Evolutionary conservation across 2,329 filamentous ascomycete genomes (phyloP).

Genomic region (Sclerotinia subarctica): DNA sequence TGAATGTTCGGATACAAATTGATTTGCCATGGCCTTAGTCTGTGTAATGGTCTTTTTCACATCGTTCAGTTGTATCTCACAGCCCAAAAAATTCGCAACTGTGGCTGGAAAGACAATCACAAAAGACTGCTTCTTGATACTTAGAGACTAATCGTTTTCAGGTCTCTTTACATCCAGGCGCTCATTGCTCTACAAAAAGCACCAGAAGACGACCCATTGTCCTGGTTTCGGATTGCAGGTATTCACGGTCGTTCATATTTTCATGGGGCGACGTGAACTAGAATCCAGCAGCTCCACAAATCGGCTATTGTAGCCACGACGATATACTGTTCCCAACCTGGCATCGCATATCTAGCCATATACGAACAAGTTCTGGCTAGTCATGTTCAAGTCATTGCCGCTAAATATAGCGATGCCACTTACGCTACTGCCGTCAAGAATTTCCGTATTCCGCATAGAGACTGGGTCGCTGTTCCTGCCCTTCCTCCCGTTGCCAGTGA

Average conservation of each 20-base stretch:
- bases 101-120: neutral
- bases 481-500: slow-evolving; percentile 40
- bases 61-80: neutral
- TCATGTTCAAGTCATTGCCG: slow-evolving; percentile 47
- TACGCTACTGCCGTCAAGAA: slow-evolving; percentile 45
- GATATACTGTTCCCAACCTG: slow-evolving; percentile 38
- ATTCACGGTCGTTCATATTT: too few relatives aligned
- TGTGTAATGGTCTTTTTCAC: neutral
- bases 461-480: slow-evolving; percentile 44
- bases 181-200: slow-evolving; percentile 24
- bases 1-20: neutral
- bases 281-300: slow-evolving; percentile 4
- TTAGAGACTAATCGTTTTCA: neutral
- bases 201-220: slow-evolving; percentile 21
- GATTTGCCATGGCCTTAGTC: neutral
- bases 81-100: neutral
- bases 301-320: slow-evolving; percentile 25
- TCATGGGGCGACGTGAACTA: too few relatives aligned
- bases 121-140: neutral
- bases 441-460: slow-evolving; percentile 48
- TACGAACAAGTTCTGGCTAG: slow-evolving; percentile 55
- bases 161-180: slow-evolving; percentile 28
- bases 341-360: slow-evolving; percentile 54
- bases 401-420: slow-evolving; percentile 23
- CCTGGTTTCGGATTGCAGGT: slow-evolving; percentile 28